phyloP scores from a whole-genome alignment of 2,329 filamentous ascomycete species.

The Sporothrix humicola region DNA sequence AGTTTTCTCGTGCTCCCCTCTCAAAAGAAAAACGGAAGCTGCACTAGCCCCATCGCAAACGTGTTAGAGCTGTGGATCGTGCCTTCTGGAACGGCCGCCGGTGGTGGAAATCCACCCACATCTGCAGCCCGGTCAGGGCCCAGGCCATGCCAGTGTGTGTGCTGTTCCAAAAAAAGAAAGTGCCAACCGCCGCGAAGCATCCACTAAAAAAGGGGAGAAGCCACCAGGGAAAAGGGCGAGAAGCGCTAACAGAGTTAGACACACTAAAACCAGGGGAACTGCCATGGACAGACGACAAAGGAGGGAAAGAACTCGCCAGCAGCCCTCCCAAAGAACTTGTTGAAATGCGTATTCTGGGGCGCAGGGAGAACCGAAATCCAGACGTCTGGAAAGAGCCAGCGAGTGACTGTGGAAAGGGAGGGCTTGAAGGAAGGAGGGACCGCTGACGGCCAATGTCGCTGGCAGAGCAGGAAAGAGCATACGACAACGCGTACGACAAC shows the following conservation, averaged over 20 bases:
- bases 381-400: conserved; percentile 1
- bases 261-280: conserved; percentile 21
- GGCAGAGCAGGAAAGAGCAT: conserved; percentile 11
- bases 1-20: conserved; percentile 10
- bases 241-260: conserved; percentile 1
- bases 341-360: not conserved
- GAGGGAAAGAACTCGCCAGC: not conserved
- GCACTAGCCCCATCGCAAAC: conserved; percentile 17
- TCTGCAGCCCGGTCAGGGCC: not conserved
- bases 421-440: not conserved
- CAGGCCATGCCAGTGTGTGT: conserved; percentile 8
- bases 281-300: not conserved
- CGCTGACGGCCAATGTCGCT: not conserved
- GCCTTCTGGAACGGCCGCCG: conserved; percentile 31
- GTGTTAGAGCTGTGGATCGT: conserved; percentile 22
- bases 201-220: conserved; percentile 9
- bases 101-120: conserved; percentile 17
- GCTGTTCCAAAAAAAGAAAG: conserved; percentile 34
- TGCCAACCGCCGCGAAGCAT: conserved; percentile 2
- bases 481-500: conserved; percentile 12
- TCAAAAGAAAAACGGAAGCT: not conserved
- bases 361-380: not conserved
- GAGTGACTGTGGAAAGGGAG: not conserved
- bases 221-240: not conserved
- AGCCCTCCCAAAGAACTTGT: not conserved